Evolutionary conservation across 768 basidiomycete species (phyloP), one percentile per base, ranked within the genome.

Genomic region (Suillus spraguei): DNA sequence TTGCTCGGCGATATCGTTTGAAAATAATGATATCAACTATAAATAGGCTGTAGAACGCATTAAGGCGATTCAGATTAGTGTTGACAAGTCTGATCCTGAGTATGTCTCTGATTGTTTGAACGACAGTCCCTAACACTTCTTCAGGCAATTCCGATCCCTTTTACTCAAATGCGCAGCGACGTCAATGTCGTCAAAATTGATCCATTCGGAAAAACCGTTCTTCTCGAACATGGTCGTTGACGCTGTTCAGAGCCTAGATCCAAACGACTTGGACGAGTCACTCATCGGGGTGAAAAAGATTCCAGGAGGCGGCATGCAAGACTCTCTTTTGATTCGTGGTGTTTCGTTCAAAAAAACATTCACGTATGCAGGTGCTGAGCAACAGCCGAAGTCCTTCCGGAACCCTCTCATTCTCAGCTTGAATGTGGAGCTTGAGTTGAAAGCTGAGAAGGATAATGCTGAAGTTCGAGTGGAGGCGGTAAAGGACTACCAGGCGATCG

Each of bases 321-420:
- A 99, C 75, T 97, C 95, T 3, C 83, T 91, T 16, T 83, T 99
- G 50, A 83, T 99, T 72, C 79, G 81, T 62, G 97, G 97, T 44
- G 97, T 47, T 99, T 88, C 97, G 0, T 99, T 99, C 88, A 98
- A 98, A 78, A 99, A 99, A 81, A 99, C 97, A 0, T 99, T 99
- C 78, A 96, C 95, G 2, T 99, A 99, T 68, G 97, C 97, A 24
- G 97, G 97, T 54, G 97, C 97, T 22, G 97, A 99, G 74, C 97
- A 99, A 77, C 97, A 99, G 74, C 97, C 97, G 49, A 99, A 99
- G 79, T 83, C 85, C 39, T 97, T 99, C 83, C 79, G 80, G 66
- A 73, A 97, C 71, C 95, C 97, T 52, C 89, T 95, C 70, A 89
- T 99, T 62, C 83, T 98, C 20, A 95, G 95, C 72, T 78, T 99